phyloP scores from a whole-genome alignment of 2,329 filamentous ascomycete species.

The Peltaster fructicola region DNA sequence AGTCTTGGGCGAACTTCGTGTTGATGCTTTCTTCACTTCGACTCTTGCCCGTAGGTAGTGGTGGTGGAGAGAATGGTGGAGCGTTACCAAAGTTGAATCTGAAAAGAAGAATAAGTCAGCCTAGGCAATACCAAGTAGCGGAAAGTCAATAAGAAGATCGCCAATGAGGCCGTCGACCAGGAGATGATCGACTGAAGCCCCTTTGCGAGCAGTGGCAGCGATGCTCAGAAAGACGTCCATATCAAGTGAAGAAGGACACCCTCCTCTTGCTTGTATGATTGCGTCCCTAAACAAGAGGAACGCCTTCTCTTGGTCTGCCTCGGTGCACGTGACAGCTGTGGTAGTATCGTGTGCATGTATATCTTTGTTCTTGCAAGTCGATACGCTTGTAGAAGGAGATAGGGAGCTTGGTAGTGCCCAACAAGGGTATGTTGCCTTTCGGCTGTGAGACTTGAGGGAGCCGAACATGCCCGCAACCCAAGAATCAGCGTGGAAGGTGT shows the following conservation, averaged over 20 bases:
- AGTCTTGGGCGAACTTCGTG: slow-evolving; percentile 30
- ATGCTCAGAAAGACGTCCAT: slow-evolving; percentile 12
- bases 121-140: too few species aligned
- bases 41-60: slow-evolving; percentile 22
- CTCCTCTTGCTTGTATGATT: slow-evolving; percentile 3
- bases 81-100: slow-evolving; percentile 6
- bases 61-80: too few species aligned
- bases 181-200: slow-evolving; percentile 6
- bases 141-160: slow-evolving; percentile 6
- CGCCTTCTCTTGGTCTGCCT: too few species aligned
- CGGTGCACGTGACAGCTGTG: too few species aligned
- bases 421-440: slow-evolving; percentile 6
- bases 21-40: slow-evolving; percentile 32
- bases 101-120: too few species aligned
- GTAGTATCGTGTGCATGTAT: too few species aligned
- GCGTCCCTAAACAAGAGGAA: slow-evolving; percentile 1
- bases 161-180: slow-evolving; percentile 7
- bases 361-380: not conserved
- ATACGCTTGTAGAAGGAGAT: slow-evolving; percentile 3
- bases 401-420: slow-evolving; percentile 15
- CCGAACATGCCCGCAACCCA: slow-evolving; percentile 6
- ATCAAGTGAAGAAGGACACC: slow-evolving; percentile 7
- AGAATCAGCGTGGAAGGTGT: slow-evolving; percentile 7
- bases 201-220: slow-evolving; percentile 8
- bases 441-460: slow-evolving; percentile 1